A percentile compares a stretch with the other conserved stretches of the same genome.
Evolutionary conservation across 2,329 filamentous ascomycete genomes (phyloP).

Genomic region (Thermoascus crustaceus): DNA sequence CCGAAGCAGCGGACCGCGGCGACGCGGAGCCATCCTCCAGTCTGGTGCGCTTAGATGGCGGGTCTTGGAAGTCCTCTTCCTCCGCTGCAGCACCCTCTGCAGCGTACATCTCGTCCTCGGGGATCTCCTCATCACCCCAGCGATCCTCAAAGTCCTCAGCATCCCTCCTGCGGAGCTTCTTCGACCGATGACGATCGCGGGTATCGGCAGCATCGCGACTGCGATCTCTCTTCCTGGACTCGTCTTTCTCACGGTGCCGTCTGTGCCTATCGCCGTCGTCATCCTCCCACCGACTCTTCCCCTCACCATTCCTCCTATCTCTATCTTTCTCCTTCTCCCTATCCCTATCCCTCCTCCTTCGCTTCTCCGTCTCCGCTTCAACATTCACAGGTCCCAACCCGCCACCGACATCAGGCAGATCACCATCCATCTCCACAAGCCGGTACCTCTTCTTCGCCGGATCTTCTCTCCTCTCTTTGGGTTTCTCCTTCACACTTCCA

Average conservation of each 20-base stretch:
- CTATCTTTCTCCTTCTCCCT: conserved; percentile 17
- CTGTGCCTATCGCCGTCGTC: conserved; percentile 8
- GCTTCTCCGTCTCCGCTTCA: conserved; percentile 30
- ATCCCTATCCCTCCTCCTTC: conserved; percentile 15
- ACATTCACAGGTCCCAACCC: conserved; percentile 25
- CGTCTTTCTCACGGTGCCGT: conserved; percentile 25
- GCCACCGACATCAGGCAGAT: conserved; percentile 23
- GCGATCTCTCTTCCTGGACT: conserved; percentile 31
- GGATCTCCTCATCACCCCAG: conserved; percentile 68
- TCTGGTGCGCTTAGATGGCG: conserved; percentile 63
- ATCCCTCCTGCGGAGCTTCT: conserved; percentile 45
- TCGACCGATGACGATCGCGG: conserved; percentile 39
- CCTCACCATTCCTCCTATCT: conserved; percentile 12
- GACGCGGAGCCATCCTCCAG: conserved; percentile 47
- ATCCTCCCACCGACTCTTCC: conserved; percentile 9
- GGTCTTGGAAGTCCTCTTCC: conserved; percentile 57
- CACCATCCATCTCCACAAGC: conserved; percentile 48
- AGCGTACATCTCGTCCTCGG: conserved; percentile 26
- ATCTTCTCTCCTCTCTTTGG: conserved; percentile 17
- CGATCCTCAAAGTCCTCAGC: conserved; percentile 60
- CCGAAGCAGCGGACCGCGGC: conserved; percentile 22
- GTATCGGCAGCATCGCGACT: conserved; percentile 28
- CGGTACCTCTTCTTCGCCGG: conserved; percentile 43
- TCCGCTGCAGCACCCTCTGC: conserved; percentile 42
- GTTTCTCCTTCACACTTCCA: conserved; percentile 6